These are phyloP conservation scores for Trichophyton mentagrophytes DNA, from an alignment of 2,329 filamentous ascomycete species.

Conservation along the genomic window DNA sequence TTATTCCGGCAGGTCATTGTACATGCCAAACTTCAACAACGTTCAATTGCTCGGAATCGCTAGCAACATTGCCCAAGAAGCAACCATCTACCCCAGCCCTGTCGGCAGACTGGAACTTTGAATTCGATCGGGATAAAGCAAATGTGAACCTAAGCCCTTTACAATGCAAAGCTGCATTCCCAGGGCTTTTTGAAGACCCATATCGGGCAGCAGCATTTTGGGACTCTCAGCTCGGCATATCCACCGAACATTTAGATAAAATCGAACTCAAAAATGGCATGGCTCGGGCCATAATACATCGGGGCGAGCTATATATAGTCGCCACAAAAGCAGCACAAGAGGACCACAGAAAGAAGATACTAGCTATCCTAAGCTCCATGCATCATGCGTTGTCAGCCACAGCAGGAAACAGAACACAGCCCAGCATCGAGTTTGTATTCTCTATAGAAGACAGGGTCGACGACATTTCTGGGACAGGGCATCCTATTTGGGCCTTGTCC, in stretches of 20 bases:
- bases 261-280: slow-evolving; percentile 23
- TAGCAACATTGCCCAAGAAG: slow-evolving; percentile 13
- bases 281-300: slow-evolving; percentile 24
- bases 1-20: slow-evolving; percentile 30
- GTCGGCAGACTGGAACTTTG: slow-evolving; percentile 20
- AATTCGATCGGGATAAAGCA: slow-evolving; percentile 22
- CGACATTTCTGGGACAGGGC: slow-evolving; percentile 26
- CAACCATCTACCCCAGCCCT: slow-evolving; percentile 10
- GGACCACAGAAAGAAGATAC: slow-evolving; percentile 27
- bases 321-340: slow-evolving; percentile 21
- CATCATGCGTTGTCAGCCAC: slow-evolving; percentile 36
- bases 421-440: slow-evolving; percentile 32
- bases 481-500: slow-evolving; percentile 34
- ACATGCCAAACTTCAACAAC: slow-evolving; percentile 27
- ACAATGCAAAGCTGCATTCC: slow-evolving; percentile 25
- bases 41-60: slow-evolving; percentile 26
- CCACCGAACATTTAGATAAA: slow-evolving; percentile 18
- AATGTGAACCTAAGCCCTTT: slow-evolving; percentile 19
- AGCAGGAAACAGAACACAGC: slow-evolving; percentile 24
- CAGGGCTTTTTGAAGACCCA: slow-evolving; percentile 27
- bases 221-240: slow-evolving; percentile 17
- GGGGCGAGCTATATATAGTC: slow-evolving; percentile 24
- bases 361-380: slow-evolving; percentile 36
- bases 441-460: slow-evolving; percentile 32
- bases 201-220: slow-evolving; percentile 22